These are phyloP conservation scores for Phoma sp. DNA, from an alignment of 2,329 filamentous ascomycete species.

Conservation along the genomic window DNA sequence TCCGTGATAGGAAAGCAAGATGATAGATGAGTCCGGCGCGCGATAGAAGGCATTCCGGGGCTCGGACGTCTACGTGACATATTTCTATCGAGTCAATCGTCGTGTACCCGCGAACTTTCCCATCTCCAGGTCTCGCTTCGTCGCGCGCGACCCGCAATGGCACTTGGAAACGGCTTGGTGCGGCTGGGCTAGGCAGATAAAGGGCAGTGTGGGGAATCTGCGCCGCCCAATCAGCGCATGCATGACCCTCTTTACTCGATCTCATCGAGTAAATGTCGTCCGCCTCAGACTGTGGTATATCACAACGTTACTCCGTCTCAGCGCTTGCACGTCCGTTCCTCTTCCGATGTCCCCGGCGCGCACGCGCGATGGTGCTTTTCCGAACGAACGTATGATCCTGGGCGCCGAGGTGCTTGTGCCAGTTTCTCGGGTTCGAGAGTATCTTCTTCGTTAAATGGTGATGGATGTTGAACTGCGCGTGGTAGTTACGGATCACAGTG, in stretches of 20 bases:
- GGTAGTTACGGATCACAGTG: too few relatives aligned
- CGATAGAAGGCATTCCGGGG: constrained; percentile 26
- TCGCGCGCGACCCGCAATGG: constrained; percentile 1
- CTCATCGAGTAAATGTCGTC: constrained; percentile 34
- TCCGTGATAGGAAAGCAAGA: constrained; percentile 20
- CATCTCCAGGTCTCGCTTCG: constrained; percentile 23
- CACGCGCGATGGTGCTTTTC: too few relatives aligned
- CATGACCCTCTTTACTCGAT: constrained; percentile 34
- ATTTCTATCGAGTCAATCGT: constrained; percentile 24
- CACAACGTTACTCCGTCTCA: constrained; percentile 12
- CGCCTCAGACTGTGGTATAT: constrained; percentile 16
- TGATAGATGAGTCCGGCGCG: constrained; percentile 17
- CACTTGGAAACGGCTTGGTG: constrained; percentile 19
- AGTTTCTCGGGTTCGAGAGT: too few relatives aligned
- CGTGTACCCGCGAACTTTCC: not conserved
- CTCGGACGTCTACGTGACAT: too few relatives aligned
- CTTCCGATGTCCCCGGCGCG: too few relatives aligned
- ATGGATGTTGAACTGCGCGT: too few relatives aligned
- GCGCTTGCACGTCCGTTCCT: constrained; percentile 6
- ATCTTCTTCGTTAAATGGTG: too few relatives aligned
- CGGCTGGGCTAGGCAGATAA: constrained; percentile 25
- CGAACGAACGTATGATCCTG: too few relatives aligned
- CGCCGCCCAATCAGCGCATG: constrained; percentile 22
- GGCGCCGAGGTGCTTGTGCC: too few relatives aligned
- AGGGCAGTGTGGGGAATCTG: constrained; percentile 22